phyloP scores from a whole-genome alignment of 129 eudicot species.

The Helichrysum umbraculigerum region DNA sequence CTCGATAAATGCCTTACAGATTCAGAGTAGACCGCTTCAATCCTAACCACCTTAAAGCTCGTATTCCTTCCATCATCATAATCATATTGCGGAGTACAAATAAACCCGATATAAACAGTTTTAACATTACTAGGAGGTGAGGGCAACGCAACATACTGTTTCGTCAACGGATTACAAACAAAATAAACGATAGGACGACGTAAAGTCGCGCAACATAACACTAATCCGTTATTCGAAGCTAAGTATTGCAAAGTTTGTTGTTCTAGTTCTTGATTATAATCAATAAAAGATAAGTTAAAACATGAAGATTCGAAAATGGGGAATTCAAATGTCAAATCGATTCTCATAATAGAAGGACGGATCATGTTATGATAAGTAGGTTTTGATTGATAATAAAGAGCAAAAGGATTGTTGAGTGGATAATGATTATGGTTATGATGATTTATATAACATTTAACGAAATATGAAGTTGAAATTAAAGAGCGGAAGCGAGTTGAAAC shows the following conservation, averaged over 20 bases:
- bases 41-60: conserved; percentile 30
- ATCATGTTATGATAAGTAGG: conserved; percentile 25
- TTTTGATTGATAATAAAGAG: conserved; percentile 32
- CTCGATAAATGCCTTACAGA: conserved; percentile 19
- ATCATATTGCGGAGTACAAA: conserved; percentile 22
- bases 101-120: conserved; percentile 20
- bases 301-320: conserved; percentile 22
- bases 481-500: conserved; percentile 21
- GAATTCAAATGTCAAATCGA: conserved; percentile 16
- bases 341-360: conserved; percentile 22
- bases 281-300: conserved; percentile 16
- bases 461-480: conserved; percentile 22
- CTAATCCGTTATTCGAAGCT: conserved; percentile 23
- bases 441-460: conserved; percentile 13
- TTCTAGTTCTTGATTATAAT: not conserved
- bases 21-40: conserved; percentile 26
- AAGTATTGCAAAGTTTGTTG: conserved; percentile 17
- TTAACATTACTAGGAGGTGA: conserved; percentile 25
- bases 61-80: not conserved
- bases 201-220: conserved; percentile 21
- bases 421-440: conserved; percentile 4
- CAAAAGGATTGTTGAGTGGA: conserved; percentile 11
- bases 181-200: conserved; percentile 22
- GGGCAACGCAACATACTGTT: conserved; percentile 22
- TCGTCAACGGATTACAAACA: conserved; percentile 32